phyloP scores from a whole-genome alignment of 1,284 basidiomycete species.

The Tylopilus orsonianus region DNA sequence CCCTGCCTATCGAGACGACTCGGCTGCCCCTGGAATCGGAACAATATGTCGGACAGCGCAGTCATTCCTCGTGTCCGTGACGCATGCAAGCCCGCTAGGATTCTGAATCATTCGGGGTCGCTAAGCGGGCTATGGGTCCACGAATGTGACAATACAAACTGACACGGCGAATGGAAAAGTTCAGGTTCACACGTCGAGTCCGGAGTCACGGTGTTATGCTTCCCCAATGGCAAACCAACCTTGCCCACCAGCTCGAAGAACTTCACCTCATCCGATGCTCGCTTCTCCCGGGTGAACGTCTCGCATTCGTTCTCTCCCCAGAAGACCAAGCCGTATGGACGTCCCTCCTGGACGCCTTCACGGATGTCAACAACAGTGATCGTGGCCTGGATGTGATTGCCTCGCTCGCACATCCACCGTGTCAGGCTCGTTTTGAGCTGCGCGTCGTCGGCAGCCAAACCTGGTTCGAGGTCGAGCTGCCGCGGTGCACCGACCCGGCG shows the following conservation, averaged over 20 bases:
- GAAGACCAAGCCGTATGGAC: constrained; percentile 42
- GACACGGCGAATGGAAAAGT: too few species aligned
- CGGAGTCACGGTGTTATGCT: too few species aligned
- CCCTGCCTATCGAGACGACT: too few species aligned
- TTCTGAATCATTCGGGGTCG: too few species aligned
- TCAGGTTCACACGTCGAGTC: too few species aligned
- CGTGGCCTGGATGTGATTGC: neutral
- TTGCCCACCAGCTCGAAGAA: constrained; percentile 43
- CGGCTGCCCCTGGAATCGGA: too few species aligned
- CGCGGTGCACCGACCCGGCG: constrained; percentile 15
- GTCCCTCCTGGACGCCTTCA: constrained; percentile 29
- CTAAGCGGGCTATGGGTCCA: too few species aligned
- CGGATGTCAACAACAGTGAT: neutral
- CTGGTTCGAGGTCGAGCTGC: constrained; percentile 45
- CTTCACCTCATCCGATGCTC: constrained; percentile 56
- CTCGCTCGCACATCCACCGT: constrained; percentile 6
- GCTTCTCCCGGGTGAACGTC: constrained; percentile 56
- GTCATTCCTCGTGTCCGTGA: too few species aligned
- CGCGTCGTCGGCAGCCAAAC: constrained; percentile 34
- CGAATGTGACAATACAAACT: too few species aligned
- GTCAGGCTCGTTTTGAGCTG: constrained; percentile 40
- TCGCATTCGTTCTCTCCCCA: constrained; percentile 38
- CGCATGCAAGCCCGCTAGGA: too few species aligned
- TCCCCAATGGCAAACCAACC: constrained; percentile 1
- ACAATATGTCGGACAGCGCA: too few species aligned